phyloP scores from a whole-genome alignment of 495 filamentous ascomycete genomes.

The Aspergillus nanangensis region DNA sequence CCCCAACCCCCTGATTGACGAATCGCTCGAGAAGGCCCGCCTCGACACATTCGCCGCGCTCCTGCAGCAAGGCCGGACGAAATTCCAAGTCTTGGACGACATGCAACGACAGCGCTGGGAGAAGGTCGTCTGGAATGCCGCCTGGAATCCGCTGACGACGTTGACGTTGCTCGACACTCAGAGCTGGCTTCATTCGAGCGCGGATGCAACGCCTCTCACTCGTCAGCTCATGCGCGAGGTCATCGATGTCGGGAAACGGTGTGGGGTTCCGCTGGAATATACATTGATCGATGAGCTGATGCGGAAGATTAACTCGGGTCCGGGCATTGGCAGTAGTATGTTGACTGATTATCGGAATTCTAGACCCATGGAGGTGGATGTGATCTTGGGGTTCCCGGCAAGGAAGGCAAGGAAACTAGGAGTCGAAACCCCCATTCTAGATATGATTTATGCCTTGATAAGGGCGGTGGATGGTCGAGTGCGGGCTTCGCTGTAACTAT shows the following conservation, averaged over 20 bases:
- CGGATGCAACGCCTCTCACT: slow-evolving; percentile 39
- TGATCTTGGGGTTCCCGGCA: slow-evolving; percentile 51
- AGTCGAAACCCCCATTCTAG: slow-evolving; percentile 40
- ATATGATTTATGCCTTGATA: slow-evolving; percentile 42
- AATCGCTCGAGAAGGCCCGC: slow-evolving; percentile 19
- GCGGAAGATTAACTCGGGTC: slow-evolving; percentile 35
- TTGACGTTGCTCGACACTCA: slow-evolving; percentile 47
- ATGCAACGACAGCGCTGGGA: slow-evolving; percentile 49
- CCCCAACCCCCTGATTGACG: slow-evolving; percentile 25
- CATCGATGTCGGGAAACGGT: slow-evolving; percentile 39
- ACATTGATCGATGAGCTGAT: slow-evolving; percentile 38
- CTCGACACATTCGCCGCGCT: slow-evolving; percentile 36
- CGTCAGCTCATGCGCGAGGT: slow-evolving; percentile 44
- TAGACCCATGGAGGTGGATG: slow-evolving; percentile 50
- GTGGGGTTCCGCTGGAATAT: slow-evolving; percentile 36
- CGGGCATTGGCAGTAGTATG: slow-evolving; percentile 49
- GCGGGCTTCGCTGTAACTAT: not conserved
- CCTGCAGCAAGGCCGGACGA: slow-evolving; percentile 32
- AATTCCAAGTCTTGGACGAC: slow-evolving; percentile 33
- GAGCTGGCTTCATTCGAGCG: slow-evolving; percentile 40
- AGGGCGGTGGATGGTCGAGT: slow-evolving; percentile 30
- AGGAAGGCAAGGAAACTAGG: slow-evolving; percentile 45
- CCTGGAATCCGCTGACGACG: slow-evolving; percentile 50
- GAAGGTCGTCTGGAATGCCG: slow-evolving; percentile 52
- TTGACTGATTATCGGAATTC: slow-evolving; percentile 45